These are phyloP conservation scores for Exophiala sp. DNA, from an alignment of 2,329 filamentous ascomycete species.

Conservation along the genomic window DNA sequence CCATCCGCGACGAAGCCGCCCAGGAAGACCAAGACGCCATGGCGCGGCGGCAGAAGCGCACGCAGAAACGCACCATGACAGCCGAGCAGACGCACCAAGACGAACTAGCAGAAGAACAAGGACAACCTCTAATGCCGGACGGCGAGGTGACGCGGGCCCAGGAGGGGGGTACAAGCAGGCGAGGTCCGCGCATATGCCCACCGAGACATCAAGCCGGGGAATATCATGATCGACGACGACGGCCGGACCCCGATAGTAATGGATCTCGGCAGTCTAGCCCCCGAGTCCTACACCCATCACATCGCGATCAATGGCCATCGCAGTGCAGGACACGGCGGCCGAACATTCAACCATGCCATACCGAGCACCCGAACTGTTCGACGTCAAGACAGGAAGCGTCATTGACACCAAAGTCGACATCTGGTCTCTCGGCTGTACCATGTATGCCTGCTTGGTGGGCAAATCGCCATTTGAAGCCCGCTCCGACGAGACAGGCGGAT, in stretches of 20 bases:
- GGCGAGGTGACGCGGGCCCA: constrained; percentile 64
- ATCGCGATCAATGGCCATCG: constrained; percentile 79
- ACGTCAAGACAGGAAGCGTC: constrained; percentile 85
- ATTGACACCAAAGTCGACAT: constrained; percentile 97
- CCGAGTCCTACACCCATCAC: constrained; percentile 84
- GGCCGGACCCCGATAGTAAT: constrained; percentile 87
- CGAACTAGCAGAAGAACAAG: constrained; percentile 67
- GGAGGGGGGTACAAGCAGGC: constrained; percentile 61
- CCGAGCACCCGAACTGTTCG: constrained; percentile 93
- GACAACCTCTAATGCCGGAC: constrained; percentile 66
- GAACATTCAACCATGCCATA: constrained; percentile 99
- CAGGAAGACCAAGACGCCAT: constrained; percentile 47
- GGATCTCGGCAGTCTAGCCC: constrained; percentile 89
- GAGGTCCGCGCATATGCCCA: constrained; percentile 79
- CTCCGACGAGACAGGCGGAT: constrained; percentile 92
- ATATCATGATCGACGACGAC: constrained; percentile 96
- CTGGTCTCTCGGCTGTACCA: constrained; percentile 94
- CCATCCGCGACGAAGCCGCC: constrained; percentile 51
- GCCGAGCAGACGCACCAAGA: constrained; percentile 46
- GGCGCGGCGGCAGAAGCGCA: constrained; percentile 34
- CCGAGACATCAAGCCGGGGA: constrained; percentile 94
- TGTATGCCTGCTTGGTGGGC: constrained; percentile 92
- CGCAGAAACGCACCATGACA: constrained; percentile 41
- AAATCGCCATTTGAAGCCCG: constrained; percentile 96
- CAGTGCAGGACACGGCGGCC: constrained; percentile 87